A percentile compares a stretch with the other conserved stretches of the same genome.
phyloP scores from a whole-genome alignment of 2,329 filamentous ascomycete species.

The Periconia macrospinosa region DNA sequence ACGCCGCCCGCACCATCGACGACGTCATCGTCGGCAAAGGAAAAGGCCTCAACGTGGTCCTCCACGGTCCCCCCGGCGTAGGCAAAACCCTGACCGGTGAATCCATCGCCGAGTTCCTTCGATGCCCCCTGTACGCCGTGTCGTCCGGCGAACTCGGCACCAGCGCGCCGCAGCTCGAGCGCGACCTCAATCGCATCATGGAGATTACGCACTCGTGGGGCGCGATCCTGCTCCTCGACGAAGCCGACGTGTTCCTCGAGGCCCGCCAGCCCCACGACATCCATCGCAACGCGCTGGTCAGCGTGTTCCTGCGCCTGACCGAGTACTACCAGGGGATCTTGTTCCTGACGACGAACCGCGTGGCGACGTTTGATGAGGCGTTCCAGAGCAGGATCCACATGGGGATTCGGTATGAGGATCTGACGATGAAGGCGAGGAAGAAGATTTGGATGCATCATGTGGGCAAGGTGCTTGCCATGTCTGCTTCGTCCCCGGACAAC shows the following conservation, averaged over 20 bases:
- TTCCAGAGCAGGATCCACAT: constrained; percentile 89
- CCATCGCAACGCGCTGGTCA: constrained; percentile 81
- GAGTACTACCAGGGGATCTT: constrained; percentile 93
- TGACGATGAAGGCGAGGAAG: constrained; percentile 72
- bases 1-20: constrained; percentile 79
- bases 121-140: constrained; percentile 81
- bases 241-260: constrained; percentile 67
- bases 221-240: constrained; percentile 80
- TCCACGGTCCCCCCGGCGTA: constrained; percentile 78
- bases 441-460: constrained; percentile 85
- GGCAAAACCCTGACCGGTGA: constrained; percentile 89
- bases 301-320: constrained; percentile 80
- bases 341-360: constrained; percentile 86
- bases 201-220: constrained; percentile 87
- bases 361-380: constrained; percentile 86
- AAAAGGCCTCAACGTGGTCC: constrained; percentile 77
- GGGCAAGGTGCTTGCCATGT: constrained; percentile 62
- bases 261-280: constrained; percentile 81
- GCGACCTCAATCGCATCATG: constrained; percentile 78
- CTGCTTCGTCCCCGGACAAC: too few relatives aligned
- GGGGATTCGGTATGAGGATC: constrained; percentile 76
- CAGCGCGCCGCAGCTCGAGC: constrained; percentile 72
- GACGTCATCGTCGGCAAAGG: constrained; percentile 75
- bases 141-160: constrained; percentile 78
- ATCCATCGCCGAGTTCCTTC: constrained; percentile 79